These are phyloP conservation scores for Auricularia sp. DNA, from an alignment of 768 basidiomycete genomes.

Conservation along the genomic window DNA sequence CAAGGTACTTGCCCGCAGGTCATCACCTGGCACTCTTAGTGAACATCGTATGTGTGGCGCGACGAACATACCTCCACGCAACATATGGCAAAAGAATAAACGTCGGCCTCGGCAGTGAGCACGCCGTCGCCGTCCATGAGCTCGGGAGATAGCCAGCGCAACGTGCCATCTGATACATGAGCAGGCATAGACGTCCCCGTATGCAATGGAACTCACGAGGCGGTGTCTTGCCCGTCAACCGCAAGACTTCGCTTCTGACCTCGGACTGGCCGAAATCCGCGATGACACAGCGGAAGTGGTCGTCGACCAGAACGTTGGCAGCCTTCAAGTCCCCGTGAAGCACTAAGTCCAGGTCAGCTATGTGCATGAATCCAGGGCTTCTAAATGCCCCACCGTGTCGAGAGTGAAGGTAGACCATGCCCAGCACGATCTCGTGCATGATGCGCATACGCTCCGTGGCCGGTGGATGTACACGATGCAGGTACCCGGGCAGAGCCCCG, in stretches of 20 bases:
- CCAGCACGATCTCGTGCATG: constrained; percentile 66
- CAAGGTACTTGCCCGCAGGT: background rate
- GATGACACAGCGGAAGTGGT: constrained; percentile 56
- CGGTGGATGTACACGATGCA: constrained; percentile 18
- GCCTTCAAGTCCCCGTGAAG: constrained; percentile 29
- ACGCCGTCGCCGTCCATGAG: constrained; percentile 38
- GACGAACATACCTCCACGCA: background rate
- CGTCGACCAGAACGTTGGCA: constrained; percentile 68
- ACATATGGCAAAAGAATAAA: constrained; percentile 49
- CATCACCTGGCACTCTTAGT: background rate
- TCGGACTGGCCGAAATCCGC: constrained; percentile 79
- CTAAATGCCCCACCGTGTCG: background rate
- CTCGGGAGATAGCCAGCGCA: constrained; percentile 68
- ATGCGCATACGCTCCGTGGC: background rate
- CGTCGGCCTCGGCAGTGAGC: constrained; percentile 48
- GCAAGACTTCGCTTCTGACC: constrained; percentile 62
- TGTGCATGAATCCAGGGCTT: background rate
- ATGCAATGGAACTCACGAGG: constrained; percentile 29
- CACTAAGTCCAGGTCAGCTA: background rate
- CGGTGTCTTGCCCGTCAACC: constrained; percentile 40
- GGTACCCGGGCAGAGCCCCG: constrained; percentile 51
- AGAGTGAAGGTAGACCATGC: constrained; percentile 71
- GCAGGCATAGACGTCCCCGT: background rate
- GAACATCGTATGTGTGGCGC: background rate
- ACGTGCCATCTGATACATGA: constrained; percentile 40